Evolutionary conservation across 106 monocot species (phyloP).

Genomic region (Phalaenopsis aphrodite): DNA sequence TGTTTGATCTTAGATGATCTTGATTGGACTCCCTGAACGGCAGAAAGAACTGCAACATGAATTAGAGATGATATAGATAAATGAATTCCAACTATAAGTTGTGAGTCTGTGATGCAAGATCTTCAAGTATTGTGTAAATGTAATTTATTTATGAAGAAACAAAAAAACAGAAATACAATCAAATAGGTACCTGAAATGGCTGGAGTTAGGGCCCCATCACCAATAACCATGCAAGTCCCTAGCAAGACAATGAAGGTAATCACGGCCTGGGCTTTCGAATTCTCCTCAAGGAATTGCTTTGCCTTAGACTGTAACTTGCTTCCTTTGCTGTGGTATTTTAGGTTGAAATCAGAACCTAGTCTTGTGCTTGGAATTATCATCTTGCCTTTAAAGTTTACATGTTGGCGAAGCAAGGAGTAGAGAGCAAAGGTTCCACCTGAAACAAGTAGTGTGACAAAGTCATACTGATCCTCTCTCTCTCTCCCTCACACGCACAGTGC

Average conservation of each 20-base stretch:
- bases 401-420: conserved; percentile 46
- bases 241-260: conserved; percentile 26
- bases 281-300: conserved; percentile 29
- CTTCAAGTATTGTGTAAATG: not conserved
- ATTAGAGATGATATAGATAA: not conserved
- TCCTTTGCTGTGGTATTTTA: conserved; percentile 26
- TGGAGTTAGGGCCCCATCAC: conserved; percentile 40
- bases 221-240: conserved; percentile 43
- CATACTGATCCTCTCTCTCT: too few species aligned
- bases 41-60: conserved; percentile 49
- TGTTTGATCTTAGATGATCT: conserved; percentile 39
- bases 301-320: conserved; percentile 13
- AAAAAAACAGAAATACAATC: not conserved
- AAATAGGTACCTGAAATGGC: conserved; percentile 33
- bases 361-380: conserved; percentile 19
- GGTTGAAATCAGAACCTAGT: conserved; percentile 27
- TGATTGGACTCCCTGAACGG: conserved; percentile 66
- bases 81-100: not conserved
- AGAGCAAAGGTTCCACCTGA: conserved; percentile 65
- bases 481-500: too few species aligned
- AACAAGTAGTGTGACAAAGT: not conserved
- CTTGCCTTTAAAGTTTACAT: conserved; percentile 37
- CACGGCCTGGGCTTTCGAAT: conserved; percentile 11
- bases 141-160: not conserved
- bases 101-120: not conserved